Evolutionary conservation across 73 alveolate species (phyloP), one percentile per base, ranked within the genome.

Genomic region (Urostyla sp.): DNA sequence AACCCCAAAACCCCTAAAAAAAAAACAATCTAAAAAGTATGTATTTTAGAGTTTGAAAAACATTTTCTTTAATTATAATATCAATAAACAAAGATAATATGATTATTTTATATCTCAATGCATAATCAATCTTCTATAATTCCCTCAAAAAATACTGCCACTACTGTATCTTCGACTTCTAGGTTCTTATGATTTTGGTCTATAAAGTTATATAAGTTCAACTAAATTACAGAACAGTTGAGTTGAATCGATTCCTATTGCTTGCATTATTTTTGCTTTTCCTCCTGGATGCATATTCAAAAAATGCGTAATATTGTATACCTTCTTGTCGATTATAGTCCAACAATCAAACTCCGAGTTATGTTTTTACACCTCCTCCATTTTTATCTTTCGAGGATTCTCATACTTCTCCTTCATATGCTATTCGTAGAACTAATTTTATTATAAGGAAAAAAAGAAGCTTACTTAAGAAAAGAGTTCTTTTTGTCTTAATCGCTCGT

Each of bases 241-340:
- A 7, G 57, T 18, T 8, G 16, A 18, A 18, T 69, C 72, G 2
- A 28, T 53, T 23, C 91, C 91, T 0, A 72, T 80, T 10, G 45
- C 24, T 36, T 75, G 31, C 49, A 76, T 49, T 31, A 89, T 89
- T 48, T 80, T 78, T 49, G 37, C 79, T 36, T 18, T 59, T 20
- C 99, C 99, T 4, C 99, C 99, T 13, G 99, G 99, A 69, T 96
- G 99, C 52, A 73, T 59, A 63, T 88, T 88, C 18, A 94, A 45
- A 73, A 75, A 96, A 80, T 80, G 92, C 13, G 98, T 92, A 34
- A 96, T 87, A 87, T 96, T 96, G 82, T 90, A 96, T 15, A 96
- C 96, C 67, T 84, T 90, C 10, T 96, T 96, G 44, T 94, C 94
- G 56, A 92, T 77, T 24, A 92, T 95, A 18, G 92, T 67, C 99